Evolutionary conservation across 2,329 filamentous ascomycete genomes (phyloP), one percentile per base, ranked within the genome.

Genomic region (Fonsecaea erecta): DNA sequence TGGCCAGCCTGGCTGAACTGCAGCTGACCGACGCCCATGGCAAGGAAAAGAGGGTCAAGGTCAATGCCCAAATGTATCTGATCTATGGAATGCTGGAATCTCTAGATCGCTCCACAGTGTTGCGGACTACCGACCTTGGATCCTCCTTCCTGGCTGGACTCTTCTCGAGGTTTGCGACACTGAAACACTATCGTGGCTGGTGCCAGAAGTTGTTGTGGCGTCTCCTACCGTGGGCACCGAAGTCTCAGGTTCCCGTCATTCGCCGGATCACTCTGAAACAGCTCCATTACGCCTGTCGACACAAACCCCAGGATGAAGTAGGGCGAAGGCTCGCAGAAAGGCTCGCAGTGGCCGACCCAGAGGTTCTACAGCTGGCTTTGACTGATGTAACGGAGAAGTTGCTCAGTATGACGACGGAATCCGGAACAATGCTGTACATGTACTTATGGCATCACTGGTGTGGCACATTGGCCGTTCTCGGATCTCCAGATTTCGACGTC

Each of bases 381-480:
- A 30, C 56, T 21, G 54, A 65, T 34, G 65, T 59, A 7, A 64
- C 65, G 24, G 62, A 64, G 18, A 58, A 28, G 1, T 32, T 67
- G 48, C 34, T 67, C 21, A 24, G 4, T 16, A 16, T 62, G 6
- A 34, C 54, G 8, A 18, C 18, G 34, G 59, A 60, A 32, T 51
- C 57, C 6, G 24, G 35, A 3, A 64, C 35, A 14, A 59, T 43
- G 37, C 16, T 24, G 11, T 62, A 67, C 51, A 54, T 18, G n/a
- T 56, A 55, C 53, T 58, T 67, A 2, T 60, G 63, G 35, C 40
- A 63, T 26, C 65, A 64, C 35, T 67, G 65, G 65, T 62, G 32
- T 18, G 53, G 55, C 18, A 53, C 56, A n/a, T 48, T 67, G 32
- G 53, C 58, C 14, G 18, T 51, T 2, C 28, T 67, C 18, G 62